These are phyloP conservation scores for Colletotrichum echinochloae DNA, from an alignment of 2,329 filamentous ascomycete genomes.

Conservation along the genomic window DNA sequence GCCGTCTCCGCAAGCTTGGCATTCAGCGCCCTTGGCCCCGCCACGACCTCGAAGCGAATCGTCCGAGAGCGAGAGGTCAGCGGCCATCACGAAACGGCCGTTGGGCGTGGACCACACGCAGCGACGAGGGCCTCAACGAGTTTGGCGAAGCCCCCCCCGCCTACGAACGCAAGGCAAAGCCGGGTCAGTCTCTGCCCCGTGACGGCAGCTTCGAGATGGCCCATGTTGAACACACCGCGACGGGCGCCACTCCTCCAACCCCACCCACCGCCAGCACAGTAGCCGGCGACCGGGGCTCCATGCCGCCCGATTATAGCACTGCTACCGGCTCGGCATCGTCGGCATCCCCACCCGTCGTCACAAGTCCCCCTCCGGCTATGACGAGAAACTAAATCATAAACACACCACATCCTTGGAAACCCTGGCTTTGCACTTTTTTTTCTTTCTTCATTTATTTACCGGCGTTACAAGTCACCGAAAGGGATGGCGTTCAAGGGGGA, in stretches of 20 bases:
- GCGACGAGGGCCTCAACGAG: constrained; percentile 71
- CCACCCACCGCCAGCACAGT: constrained; percentile 11
- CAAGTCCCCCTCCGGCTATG: constrained; percentile 26
- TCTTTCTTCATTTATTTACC: constrained; percentile 6
- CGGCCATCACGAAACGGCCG: constrained; percentile 34
- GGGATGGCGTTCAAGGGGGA: constrained; percentile 23
- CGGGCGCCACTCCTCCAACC: constrained; percentile 16
- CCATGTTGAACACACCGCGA: constrained; percentile 23
- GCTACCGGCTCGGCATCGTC: constrained; percentile 29
- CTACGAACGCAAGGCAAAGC: constrained; percentile 57
- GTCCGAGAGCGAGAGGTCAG: constrained; percentile 25
- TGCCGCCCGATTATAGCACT: constrained; percentile 33
- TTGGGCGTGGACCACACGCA: constrained; percentile 44
- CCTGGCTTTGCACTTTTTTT: neutral
- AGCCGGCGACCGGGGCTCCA: constrained; percentile 19
- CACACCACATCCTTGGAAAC: neutral
- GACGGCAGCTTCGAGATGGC: constrained; percentile 37
- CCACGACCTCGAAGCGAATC: constrained; percentile 42
- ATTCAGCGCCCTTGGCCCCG: constrained; percentile 41
- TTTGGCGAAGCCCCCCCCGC: constrained; percentile 74
- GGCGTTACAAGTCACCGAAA: constrained; percentile 25
- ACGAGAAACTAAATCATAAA: constrained; percentile 14
- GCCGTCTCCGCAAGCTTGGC: constrained; percentile 44
- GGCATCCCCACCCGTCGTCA: constrained; percentile 23
- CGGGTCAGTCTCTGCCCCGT: constrained; percentile 31